Percentiles rank a stretch among this genome's conserved stretches.
Evolutionary conservation across 805 yeast species (phyloP).

Genomic region (Yarrowia osloensis): DNA sequence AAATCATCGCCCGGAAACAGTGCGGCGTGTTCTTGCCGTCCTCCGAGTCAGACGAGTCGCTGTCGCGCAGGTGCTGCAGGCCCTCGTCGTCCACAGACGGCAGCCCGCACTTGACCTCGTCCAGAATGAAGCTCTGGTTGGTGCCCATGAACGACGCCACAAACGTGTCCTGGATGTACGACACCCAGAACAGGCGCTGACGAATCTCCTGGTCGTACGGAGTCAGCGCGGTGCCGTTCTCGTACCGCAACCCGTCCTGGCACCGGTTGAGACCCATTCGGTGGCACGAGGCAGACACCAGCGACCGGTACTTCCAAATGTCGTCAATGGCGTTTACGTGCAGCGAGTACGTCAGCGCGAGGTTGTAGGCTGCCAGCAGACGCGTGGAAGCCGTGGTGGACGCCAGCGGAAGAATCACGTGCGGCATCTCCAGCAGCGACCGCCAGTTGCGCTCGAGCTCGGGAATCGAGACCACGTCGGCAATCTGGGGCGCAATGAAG

Average conservation of each 20-base stretch:
- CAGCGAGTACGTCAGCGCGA: slow-evolving; percentile 70
- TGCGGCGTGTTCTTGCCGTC: slow-evolving; percentile 23
- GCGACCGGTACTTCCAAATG: slow-evolving; percentile 73
- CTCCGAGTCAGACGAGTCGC: slow-evolving; percentile 23
- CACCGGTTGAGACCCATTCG: slow-evolving; percentile 82
- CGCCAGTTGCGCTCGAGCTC: slow-evolving; percentile 29
- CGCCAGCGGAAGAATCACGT: slow-evolving; percentile 16
- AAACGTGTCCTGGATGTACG: slow-evolving; percentile 73
- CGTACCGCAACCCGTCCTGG: slow-evolving; percentile 67
- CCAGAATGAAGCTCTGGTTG: slow-evolving; percentile 76
- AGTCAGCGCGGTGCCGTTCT: slow-evolving; percentile 64
- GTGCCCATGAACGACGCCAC: slow-evolving; percentile 77
- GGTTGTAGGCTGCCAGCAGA: slow-evolving; percentile 32
- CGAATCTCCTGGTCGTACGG: slow-evolving; percentile 79
- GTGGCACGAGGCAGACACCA: slow-evolving; percentile 79
- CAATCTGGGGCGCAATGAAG: slow-evolving; percentile 14
- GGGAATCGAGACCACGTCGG: neutral
- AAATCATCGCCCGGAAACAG: slow-evolving; percentile 33
- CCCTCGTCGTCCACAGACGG: slow-evolving; percentile 50
- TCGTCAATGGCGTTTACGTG: slow-evolving; percentile 73
- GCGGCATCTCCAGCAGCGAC: slow-evolving; percentile 20
- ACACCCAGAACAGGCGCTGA: slow-evolving; percentile 81
- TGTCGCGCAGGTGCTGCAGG: slow-evolving; percentile 30
- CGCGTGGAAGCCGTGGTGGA: slow-evolving; percentile 13
- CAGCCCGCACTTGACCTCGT: slow-evolving; percentile 81